Conservation (phyloP, 2,329 filamentous ascomycete species). For the Beauveria bassiana region DNA sequence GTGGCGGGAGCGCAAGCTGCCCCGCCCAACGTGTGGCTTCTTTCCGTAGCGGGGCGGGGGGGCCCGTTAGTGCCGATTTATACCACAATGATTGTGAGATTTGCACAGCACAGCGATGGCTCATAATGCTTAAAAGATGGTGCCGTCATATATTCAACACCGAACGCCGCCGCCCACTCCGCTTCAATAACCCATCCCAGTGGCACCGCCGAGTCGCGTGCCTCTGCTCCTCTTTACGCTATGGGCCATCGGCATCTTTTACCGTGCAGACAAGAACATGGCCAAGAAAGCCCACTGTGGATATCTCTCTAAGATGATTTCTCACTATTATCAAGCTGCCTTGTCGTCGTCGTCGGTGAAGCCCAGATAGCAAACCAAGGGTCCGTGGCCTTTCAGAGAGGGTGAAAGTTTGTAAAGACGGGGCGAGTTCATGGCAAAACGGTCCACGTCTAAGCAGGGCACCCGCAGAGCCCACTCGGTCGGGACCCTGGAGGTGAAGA, state of each 20-base stretch:
- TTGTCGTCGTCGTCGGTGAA: conserved; percentile 4
- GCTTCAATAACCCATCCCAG: neutral
- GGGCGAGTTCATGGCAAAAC: neutral
- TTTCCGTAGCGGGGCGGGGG: neutral
- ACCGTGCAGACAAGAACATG: neutral
- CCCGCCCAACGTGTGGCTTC: conserved; percentile 1
- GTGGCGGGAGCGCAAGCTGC: neutral
- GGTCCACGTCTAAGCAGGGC: neutral
- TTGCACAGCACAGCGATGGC: neutral
- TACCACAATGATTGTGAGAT: neutral
- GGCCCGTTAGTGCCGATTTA: conserved; percentile 9
- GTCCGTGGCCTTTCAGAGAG: neutral
- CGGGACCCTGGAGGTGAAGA: neutral
- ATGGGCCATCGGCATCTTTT: neutral
- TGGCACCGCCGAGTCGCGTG: neutral
- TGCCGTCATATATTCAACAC: neutral
- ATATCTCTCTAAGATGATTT: neutral
- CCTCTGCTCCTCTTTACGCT: neutral
- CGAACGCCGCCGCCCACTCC: neutral
- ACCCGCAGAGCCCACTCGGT: neutral
- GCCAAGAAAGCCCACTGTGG: conserved; percentile 1
- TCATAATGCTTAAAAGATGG: neutral
- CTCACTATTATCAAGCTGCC: no score
- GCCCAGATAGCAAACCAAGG: neutral
- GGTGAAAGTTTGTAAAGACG: neutral